Percentiles rank a stretch among this genome's conserved stretches.
Evolutionary conservation across 1,284 basidiomycete species (phyloP).

Genomic region (Takashimella tepidaria): DNA sequence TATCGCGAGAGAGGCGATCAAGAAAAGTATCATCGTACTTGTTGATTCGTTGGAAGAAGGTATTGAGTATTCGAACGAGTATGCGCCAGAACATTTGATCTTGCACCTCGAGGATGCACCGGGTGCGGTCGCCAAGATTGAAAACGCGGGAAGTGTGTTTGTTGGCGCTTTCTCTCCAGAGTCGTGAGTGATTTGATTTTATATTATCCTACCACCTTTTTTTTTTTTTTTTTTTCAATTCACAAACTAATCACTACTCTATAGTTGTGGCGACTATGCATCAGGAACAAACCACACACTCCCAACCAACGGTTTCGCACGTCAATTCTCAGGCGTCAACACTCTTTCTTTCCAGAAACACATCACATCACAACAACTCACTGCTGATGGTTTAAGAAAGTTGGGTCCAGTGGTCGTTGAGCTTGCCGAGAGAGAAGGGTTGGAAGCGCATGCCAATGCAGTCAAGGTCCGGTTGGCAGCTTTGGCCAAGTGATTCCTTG

Average conservation of each 20-base stretch:
- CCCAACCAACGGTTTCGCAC: slow-evolving; percentile 90
- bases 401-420: slow-evolving; percentile 87
- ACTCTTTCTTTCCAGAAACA: slow-evolving; percentile 98
- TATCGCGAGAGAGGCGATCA: slow-evolving; percentile 84
- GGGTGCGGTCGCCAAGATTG: slow-evolving; percentile 60
- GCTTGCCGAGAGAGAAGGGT: slow-evolving; percentile 88
- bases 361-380: slow-evolving; percentile 92
- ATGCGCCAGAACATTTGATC: slow-evolving; percentile 95
- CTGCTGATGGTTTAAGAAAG: slow-evolving; percentile 65
- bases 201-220: too few species aligned
- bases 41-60: slow-evolving; percentile 66
- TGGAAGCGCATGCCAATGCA: slow-evolving; percentile 80
- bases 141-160: slow-evolving; percentile 95
- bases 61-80: slow-evolving; percentile 87
- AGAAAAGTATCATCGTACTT: slow-evolving; percentile 86
- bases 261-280: slow-evolving; percentile 97
- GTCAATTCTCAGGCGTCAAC: slow-evolving; percentile 97
- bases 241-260: too few species aligned
- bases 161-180: slow-evolving; percentile 87
- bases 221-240: too few species aligned
- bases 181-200: too few species aligned
- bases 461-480: slow-evolving; percentile 45
- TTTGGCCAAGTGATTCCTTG: slow-evolving; percentile 8
- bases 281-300: slow-evolving; percentile 98
- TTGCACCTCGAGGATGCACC: slow-evolving; percentile 73